Evolutionary conservation across 177 flowering plant genomes (phyloP).

Genomic region (Vitis hybrid): DNA sequence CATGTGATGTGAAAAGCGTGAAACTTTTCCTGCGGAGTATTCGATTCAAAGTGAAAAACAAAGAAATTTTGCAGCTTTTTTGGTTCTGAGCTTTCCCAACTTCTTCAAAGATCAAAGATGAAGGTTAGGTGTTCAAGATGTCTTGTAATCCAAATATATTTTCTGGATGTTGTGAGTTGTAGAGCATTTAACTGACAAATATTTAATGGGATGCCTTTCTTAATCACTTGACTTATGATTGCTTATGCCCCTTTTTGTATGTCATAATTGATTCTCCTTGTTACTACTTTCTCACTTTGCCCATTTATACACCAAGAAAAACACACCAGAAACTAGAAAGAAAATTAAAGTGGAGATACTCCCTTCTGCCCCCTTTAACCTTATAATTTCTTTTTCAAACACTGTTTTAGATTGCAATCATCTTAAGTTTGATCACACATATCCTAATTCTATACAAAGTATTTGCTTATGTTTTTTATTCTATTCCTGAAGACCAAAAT

Average conservation of each 20-base stretch:
- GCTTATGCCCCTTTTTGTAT: conserved; percentile 3
- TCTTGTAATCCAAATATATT: not conserved
- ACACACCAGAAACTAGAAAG: not conserved
- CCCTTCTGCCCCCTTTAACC: not conserved
- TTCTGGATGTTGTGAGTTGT: conserved; percentile 5
- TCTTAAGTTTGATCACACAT: too few relatives aligned
- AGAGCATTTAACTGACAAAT: conserved; percentile 3
- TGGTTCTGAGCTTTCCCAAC: not conserved
- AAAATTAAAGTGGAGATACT: conserved; percentile 1
- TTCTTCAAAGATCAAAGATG: conserved; percentile 11
- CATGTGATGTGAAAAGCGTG: not conserved
- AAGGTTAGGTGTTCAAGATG: not conserved
- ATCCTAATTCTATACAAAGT: too few relatives aligned
- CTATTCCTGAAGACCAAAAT: too few relatives aligned
- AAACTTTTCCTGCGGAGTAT: not conserved
- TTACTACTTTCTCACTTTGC: not conserved
- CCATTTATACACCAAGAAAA: conserved; percentile 4
- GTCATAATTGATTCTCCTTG: conserved; percentile 11
- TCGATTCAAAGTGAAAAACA: conserved; percentile 13
- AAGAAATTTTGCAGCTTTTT: conserved; percentile 11
- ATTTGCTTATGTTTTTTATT: too few relatives aligned
- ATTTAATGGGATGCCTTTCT: conserved; percentile 1
- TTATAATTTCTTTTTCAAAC: not conserved
- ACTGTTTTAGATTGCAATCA: not conserved
- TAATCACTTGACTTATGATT: not conserved